Evolutionary conservation across 805 yeast species (phyloP).

Genomic region (Starmerella bombi): DNA sequence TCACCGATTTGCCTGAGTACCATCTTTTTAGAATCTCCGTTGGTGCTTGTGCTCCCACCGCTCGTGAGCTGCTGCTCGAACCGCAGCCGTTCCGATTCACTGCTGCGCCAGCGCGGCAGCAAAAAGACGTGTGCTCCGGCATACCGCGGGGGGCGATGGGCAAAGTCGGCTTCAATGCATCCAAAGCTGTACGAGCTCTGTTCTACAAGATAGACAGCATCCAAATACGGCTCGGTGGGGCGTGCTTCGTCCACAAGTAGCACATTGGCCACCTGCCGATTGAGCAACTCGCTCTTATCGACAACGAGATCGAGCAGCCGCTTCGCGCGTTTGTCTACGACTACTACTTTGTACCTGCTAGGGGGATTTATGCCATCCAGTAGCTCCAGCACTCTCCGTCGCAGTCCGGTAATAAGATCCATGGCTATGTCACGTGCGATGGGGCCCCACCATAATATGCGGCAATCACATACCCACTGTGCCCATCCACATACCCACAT

Average conservation of each 20-base stretch:
- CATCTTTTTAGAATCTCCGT: slow-evolving; percentile 4
- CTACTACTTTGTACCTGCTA: slow-evolving; percentile 30
- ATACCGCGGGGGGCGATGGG: slow-evolving; percentile 55
- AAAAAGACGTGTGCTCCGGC: slow-evolving; percentile 60
- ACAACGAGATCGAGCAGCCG: slow-evolving; percentile 21
- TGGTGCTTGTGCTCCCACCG: slow-evolving; percentile 12
- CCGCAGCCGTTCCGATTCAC: slow-evolving; percentile 18
- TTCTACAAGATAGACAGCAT: slow-evolving; percentile 68
- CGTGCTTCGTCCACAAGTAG: slow-evolving; percentile 52
- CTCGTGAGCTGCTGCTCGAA: slow-evolving; percentile 21
- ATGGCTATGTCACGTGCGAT: neutral
- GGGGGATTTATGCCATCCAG: slow-evolving; percentile 34
- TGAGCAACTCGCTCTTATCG: slow-evolving; percentile 31
- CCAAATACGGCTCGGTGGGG: slow-evolving; percentile 48
- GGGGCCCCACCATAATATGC: no score
- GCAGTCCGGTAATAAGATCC: slow-evolving; percentile 1
- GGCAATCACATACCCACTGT: neutral
- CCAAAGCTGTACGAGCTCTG: slow-evolving; percentile 55
- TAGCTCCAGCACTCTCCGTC: slow-evolving; percentile 24
- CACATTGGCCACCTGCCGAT: slow-evolving; percentile 35
- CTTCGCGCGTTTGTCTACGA: slow-evolving; percentile 23
- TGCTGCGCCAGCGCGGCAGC: slow-evolving; percentile 38
- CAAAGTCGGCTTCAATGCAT: slow-evolving; percentile 66
- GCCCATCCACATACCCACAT: no score
- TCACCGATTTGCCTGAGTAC: slow-evolving; percentile 28